Base-by-base conservation (phyloP, 2,329 filamentous ascomycete genomes). In the Talaromyces sp. region DNA sequence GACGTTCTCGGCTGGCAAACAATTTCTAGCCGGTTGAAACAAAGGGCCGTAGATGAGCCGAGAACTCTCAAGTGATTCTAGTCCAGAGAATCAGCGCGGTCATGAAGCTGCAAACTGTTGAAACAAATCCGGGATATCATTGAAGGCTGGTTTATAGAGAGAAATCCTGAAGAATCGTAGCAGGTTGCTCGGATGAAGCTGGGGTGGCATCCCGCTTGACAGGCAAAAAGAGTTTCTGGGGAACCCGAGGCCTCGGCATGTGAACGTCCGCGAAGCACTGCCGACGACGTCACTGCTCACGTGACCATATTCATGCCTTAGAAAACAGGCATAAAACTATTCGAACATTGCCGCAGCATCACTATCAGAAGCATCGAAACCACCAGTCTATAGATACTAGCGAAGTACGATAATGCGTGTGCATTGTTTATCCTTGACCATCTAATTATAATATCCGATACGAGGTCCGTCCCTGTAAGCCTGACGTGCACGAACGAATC, bases 191-290 rank as follows among this genome's bases (percentile, higher is more conserved):
- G 56, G 56, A 59, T 29, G 38, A 45, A 59, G 56, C 36, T 45
- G 56, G 36, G 34, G 56, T 59, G 17, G 56, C 53, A 56, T 54
- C 29, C 49, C 49, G 49, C 49, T 49, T 25, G 45, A 38, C 54
- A 15, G 22, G 17, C 34, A 40, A 25, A 38, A 25, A 45, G 58
- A 61, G 38, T 61, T 36, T 61, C 40, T 61, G 58, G 58, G 58
- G 58, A 60, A 61, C 43, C 58, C 58, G 58, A 61, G 38, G 58
- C 63, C 63, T 65, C 63, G 63, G 63, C 63, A 65, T 65, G 63
- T 65, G 63, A 65, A 53, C 10, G 43, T 40, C 15, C 29, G 56
- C 13, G 5, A 25, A 15, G n/a, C 17, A 36, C 53, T 56, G 31
- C 53, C 53, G 53, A 27, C 58, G 56, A 65, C 63, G 63, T 65